A percentile compares a stretch with the other conserved stretches of the same genome.
These are phyloP conservation scores for Gastrolobium villosum DNA, from an alignment of 306 rosid genomes.

Conservation along the genomic window DNA sequence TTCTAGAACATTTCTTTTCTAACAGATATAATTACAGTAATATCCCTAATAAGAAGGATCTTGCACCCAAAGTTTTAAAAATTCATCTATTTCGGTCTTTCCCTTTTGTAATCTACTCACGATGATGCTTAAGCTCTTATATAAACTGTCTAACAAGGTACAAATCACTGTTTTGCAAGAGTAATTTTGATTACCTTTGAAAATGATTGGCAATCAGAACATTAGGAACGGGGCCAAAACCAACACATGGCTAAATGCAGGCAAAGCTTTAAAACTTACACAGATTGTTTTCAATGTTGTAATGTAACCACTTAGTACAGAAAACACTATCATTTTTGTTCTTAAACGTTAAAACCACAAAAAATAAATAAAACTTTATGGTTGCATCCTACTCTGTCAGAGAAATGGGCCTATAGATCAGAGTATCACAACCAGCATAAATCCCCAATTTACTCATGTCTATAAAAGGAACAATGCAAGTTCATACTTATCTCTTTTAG, in stretches of 20 bases:
- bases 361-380: constrained; percentile 18
- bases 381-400: constrained; percentile 21
- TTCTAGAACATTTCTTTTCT: too few species aligned
- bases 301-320: constrained; percentile 17
- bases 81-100: background rate
- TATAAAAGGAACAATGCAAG: constrained; percentile 1
- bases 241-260: constrained; percentile 10
- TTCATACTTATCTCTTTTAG: constrained; percentile 19
- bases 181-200: constrained; percentile 16
- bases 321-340: background rate
- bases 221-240: constrained; percentile 4
- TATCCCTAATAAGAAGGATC: too few species aligned
- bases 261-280: background rate
- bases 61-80: background rate
- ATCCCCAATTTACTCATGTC: background rate
- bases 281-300: constrained; percentile 11
- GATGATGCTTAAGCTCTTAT: constrained; percentile 29
- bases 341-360: constrained; percentile 8
- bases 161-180: background rate
- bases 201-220: constrained; percentile 30
- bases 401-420: constrained; percentile 9
- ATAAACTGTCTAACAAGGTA: background rate
- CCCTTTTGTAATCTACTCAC: constrained; percentile 1
- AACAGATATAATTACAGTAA: too few species aligned
- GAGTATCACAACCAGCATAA: constrained; percentile 4